Evolutionary conservation across 306 rosid species (phyloP).

Genomic region (Malus asiatica): DNA sequence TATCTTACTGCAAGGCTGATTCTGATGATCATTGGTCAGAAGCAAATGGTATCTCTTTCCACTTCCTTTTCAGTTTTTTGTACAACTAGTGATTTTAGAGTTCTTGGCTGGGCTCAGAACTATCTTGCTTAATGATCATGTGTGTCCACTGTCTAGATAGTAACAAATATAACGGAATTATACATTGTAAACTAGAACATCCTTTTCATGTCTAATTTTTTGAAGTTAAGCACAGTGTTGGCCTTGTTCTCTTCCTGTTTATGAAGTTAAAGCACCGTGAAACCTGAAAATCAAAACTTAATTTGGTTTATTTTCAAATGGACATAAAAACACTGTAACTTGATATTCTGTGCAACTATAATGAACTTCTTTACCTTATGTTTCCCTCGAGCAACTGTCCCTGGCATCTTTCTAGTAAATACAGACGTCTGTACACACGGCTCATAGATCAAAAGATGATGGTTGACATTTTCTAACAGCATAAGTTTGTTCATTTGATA

Average conservation of each 20-base stretch:
- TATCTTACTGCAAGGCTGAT: constrained; percentile 83
- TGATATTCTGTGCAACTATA: not conserved
- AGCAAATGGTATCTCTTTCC: constrained; percentile 49
- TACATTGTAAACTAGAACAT: not conserved
- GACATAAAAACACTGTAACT: not conserved
- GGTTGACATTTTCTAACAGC: not conserved
- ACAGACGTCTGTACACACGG: too few species aligned
- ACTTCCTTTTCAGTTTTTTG: not conserved
- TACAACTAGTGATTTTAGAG: not conserved
- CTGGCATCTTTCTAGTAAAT: not conserved
- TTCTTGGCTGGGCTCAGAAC: not conserved
- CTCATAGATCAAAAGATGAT: not conserved
- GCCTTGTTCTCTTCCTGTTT: not conserved
- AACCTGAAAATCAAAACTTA: too few species aligned
- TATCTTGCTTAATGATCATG: not conserved
- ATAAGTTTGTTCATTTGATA: not conserved
- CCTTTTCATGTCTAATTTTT: not conserved
- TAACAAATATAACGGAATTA: not conserved
- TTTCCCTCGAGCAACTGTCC: not conserved
- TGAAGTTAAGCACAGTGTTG: not conserved
- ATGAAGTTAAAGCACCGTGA: too few species aligned
- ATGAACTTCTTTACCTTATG: not conserved
- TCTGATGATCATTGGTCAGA: constrained; percentile 64
- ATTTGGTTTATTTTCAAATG: too few species aligned
- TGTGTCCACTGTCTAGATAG: not conserved